These are phyloP conservation scores for Erigeron canadensis DNA, from an alignment of 129 eudicot genomes.

Conservation along the genomic window DNA sequence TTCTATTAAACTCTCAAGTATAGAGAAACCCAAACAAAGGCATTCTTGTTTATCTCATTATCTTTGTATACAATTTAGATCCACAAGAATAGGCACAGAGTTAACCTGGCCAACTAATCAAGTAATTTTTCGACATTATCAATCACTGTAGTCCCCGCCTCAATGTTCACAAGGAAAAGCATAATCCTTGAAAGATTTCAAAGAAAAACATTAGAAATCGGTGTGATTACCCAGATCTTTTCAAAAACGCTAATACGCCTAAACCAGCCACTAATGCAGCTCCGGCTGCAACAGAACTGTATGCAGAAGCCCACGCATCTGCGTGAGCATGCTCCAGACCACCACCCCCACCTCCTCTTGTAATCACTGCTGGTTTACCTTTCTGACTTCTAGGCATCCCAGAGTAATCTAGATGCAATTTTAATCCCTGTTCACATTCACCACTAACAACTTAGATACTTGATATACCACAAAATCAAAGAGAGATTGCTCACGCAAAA, in stretches of 20 bases:
- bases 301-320: constrained; percentile 97
- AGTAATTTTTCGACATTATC: constrained; percentile 36
- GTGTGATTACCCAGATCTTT: constrained; percentile 52
- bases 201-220: neutral
- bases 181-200: constrained; percentile 12
- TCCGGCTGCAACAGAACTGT: constrained; percentile 90
- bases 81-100: constrained; percentile 1
- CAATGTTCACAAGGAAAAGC: constrained; percentile 15
- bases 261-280: constrained; percentile 94
- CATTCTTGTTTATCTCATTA: constrained; percentile 14
- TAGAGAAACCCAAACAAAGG: constrained; percentile 14
- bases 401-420: constrained; percentile 71
- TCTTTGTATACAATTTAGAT: constrained; percentile 3
- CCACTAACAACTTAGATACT: constrained; percentile 17
- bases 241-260: constrained; percentile 79
- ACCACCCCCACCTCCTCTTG: constrained; percentile 29
- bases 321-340: constrained; percentile 65
- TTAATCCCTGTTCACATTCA: constrained; percentile 64
- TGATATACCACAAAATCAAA: neutral
- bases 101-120: neutral
- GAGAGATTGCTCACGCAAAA: too few relatives aligned
- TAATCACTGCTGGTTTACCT: constrained; percentile 26
- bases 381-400: constrained; percentile 48
- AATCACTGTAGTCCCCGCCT: constrained; percentile 10
- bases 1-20: constrained; percentile 22